phyloP scores from a whole-genome alignment of 768 basidiomycete genomes.

The Tubosaeta sp. region DNA sequence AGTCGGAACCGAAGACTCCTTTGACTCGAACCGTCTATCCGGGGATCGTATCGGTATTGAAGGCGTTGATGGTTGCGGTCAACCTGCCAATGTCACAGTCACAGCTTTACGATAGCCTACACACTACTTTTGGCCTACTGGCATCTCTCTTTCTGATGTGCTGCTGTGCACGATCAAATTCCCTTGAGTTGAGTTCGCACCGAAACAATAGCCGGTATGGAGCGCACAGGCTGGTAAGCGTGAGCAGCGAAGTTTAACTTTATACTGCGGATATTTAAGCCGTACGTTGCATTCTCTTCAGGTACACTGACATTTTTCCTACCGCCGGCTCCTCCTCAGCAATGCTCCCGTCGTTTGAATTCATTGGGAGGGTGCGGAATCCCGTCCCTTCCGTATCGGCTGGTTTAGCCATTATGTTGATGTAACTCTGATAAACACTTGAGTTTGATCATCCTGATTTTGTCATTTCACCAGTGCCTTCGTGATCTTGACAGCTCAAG shows the following conservation, averaged over 20 bases:
- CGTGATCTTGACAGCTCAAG: slow-evolving; percentile 19
- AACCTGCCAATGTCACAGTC: background rate
- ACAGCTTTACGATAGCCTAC: background rate
- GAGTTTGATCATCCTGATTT: background rate
- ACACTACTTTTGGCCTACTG: no score
- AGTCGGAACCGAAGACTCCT: background rate
- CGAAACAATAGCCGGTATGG: background rate
- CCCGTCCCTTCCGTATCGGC: slow-evolving; percentile 5
- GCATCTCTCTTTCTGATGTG: background rate
- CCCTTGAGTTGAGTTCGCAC: background rate
- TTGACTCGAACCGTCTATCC: background rate
- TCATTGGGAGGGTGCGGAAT: slow-evolving; percentile 7
- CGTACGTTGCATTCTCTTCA: background rate
- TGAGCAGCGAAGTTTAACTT: background rate
- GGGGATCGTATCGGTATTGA: background rate
- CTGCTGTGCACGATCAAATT: background rate
- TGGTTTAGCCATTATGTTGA: slow-evolving; percentile 9
- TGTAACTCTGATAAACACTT: slow-evolving; percentile 4
- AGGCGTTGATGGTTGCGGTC: background rate
- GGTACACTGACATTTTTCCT: background rate
- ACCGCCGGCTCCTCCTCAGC: background rate
- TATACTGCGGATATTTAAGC: slow-evolving; percentile 9
- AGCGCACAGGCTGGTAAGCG: background rate
- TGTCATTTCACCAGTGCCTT: slow-evolving; percentile 9
- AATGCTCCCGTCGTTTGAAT: slow-evolving; percentile 1